A percentile compares a stretch with the other conserved stretches of the same genome.
Conservation (phyloP, 495 filamentous ascomycete genomes). For the Penicillium pulvis region DNA sequence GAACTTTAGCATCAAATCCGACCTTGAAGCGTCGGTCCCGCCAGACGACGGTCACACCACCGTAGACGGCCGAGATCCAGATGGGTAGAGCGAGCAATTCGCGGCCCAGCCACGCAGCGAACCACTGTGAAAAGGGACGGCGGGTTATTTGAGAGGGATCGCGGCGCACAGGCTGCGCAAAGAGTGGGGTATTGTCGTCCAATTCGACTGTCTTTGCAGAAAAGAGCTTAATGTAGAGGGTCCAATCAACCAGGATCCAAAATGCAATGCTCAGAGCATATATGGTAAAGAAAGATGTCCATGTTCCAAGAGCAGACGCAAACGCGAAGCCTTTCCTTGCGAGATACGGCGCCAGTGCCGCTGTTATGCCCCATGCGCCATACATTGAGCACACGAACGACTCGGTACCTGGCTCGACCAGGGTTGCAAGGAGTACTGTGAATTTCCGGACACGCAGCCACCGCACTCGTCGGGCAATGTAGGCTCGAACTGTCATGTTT, state of each 20-base stretch:
- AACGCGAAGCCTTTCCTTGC: constrained; percentile 52
- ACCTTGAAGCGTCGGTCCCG: constrained; percentile 81
- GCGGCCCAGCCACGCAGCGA: constrained; percentile 80
- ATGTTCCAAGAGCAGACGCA: constrained; percentile 52
- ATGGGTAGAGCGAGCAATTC: constrained; percentile 83
- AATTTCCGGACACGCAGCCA: constrained; percentile 96
- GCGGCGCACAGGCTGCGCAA: constrained; percentile 53
- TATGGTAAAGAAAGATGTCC: constrained; percentile 63
- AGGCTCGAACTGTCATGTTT: constrained; percentile 75
- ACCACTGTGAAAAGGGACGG: constrained; percentile 68
- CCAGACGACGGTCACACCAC: constrained; percentile 85
- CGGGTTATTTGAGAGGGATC: constrained; percentile 33
- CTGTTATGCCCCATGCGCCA: constrained; percentile 76
- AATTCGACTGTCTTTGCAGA: constrained; percentile 66
- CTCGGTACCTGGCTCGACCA: constrained; percentile 95
- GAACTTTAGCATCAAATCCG: constrained; percentile 77
- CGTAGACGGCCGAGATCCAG: constrained; percentile 82
- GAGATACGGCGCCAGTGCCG: constrained; percentile 62
- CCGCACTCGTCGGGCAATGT: constrained; percentile 79
- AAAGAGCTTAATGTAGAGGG: constrained; percentile 73
- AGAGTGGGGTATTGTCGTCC: constrained; percentile 71
- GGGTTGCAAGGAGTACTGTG: constrained; percentile 83
- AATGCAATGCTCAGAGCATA: constrained; percentile 65
- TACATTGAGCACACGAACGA: constrained; percentile 80
- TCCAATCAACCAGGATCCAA: constrained; percentile 78